phyloP scores from a whole-genome alignment of 2,329 filamentous ascomycete genomes.

The Fusarium pininemorale region DNA sequence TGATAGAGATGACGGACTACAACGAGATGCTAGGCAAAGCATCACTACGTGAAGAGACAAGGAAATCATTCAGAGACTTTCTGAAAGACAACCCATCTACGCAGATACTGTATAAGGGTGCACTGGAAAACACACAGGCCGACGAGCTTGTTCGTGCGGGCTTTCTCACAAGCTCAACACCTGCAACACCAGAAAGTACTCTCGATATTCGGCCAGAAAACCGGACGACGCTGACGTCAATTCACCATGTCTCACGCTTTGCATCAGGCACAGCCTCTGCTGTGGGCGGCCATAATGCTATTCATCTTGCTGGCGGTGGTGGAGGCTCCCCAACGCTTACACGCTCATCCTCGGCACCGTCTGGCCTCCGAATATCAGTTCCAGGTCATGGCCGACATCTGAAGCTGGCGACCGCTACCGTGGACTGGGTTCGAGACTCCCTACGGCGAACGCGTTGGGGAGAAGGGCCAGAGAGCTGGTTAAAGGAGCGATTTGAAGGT shows the following conservation, averaged over 20 bases:
- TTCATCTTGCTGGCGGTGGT: conserved; percentile 70
- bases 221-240: conserved; percentile 64
- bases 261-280: conserved; percentile 75
- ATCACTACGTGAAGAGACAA: conserved; percentile 53
- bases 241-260: conserved; percentile 70
- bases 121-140: conserved; percentile 57
- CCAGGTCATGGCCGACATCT: conserved; percentile 74
- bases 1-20: conserved; percentile 68
- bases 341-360: conserved; percentile 30
- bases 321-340: conserved; percentile 50
- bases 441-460: conserved; percentile 67
- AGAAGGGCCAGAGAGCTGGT: conserved; percentile 68
- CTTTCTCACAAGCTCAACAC: conserved; percentile 66
- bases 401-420: conserved; percentile 69
- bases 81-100: conserved; percentile 61
- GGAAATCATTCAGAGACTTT: conserved; percentile 60
- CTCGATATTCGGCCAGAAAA: conserved; percentile 61
- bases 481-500: conserved; percentile 77
- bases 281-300: conserved; percentile 72
- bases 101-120: conserved; percentile 41
- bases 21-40: conserved; percentile 56
- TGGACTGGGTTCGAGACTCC: conserved; percentile 68
- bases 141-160: conserved; percentile 71
- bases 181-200: conserved; percentile 46
- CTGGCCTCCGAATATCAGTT: conserved; percentile 65